These are phyloP conservation scores for Tolypocladium tundrense DNA, from an alignment of 2,329 filamentous ascomycete species.

Conservation along the genomic window DNA sequence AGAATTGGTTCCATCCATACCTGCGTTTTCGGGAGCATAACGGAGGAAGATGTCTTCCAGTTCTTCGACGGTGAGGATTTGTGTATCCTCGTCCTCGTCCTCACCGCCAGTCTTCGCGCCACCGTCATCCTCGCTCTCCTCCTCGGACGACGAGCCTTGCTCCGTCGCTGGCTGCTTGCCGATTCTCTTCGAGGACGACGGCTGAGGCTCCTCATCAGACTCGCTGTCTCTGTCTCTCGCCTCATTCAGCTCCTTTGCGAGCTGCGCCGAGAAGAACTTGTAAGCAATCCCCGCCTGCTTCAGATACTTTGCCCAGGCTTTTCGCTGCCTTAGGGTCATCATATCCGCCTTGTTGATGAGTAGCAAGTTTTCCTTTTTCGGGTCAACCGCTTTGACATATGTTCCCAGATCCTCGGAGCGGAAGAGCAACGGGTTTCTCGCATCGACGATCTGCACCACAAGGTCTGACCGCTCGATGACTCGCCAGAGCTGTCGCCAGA, in stretches of 20 bases:
- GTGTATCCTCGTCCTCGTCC: slow-evolving; percentile 53
- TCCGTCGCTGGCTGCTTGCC: slow-evolving; percentile 14
- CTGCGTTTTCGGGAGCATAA: slow-evolving; percentile 47
- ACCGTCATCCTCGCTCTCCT: slow-evolving; percentile 23
- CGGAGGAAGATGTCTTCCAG: slow-evolving; percentile 79
- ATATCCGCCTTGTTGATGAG: slow-evolving; percentile 99
- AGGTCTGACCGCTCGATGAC: slow-evolving; percentile 95
- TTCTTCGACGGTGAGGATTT: slow-evolving; percentile 87
- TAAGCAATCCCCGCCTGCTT: slow-evolving; percentile 73
- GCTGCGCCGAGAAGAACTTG: slow-evolving; percentile 88
- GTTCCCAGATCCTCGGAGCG: slow-evolving; percentile 85
- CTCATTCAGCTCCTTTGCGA: slow-evolving; percentile 86
- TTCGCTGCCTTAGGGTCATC: slow-evolving; percentile 82
- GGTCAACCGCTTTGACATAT: slow-evolving; percentile 89
- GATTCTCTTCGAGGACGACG: slow-evolving; percentile 13
- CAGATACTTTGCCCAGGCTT: slow-evolving; percentile 79
- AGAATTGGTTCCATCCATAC: slow-evolving; percentile 26
- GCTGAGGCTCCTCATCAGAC: slow-evolving; percentile 21
- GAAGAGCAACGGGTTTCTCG: slow-evolving; percentile 87
- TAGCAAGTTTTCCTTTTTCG: slow-evolving; percentile 79
- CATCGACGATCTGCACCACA: slow-evolving; percentile 96
- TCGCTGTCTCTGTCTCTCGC: slow-evolving; percentile 47
- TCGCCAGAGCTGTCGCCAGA: slow-evolving; percentile 96
- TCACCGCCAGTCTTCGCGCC: slow-evolving; percentile 11
- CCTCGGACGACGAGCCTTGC: slow-evolving; percentile 10